A percentile compares a stretch with the other conserved stretches of the same genome.
Conservation (phyloP, 805 yeast species). For the Kuraishia floccosa region DNA sequence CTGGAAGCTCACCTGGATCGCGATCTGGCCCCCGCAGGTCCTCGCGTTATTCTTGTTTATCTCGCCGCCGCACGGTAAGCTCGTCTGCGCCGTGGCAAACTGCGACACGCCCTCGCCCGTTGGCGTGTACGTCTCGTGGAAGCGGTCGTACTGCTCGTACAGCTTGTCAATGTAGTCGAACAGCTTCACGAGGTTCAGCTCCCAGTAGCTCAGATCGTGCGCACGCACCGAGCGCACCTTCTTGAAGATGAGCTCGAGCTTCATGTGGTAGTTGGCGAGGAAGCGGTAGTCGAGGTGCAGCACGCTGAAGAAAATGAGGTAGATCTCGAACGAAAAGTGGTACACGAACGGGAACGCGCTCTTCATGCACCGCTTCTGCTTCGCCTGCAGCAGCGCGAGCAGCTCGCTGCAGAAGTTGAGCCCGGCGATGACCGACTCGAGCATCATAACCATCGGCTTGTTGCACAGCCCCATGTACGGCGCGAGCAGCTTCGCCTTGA, state of each 20-base stretch:
- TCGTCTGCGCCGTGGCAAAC: too few species aligned
- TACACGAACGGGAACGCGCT: slow-evolving; percentile 1
- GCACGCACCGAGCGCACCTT: not conserved
- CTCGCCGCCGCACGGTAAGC: too few species aligned
- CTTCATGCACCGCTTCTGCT: slow-evolving; percentile 1
- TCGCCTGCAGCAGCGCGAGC: not conserved
- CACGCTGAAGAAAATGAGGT: not conserved
- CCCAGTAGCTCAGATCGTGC: not conserved
- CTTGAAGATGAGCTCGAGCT: not conserved
- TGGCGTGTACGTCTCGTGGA: too few species aligned
- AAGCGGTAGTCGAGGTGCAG: slow-evolving; percentile 2
- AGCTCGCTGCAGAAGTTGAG: slow-evolving; percentile 1
- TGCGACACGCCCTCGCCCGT: too few species aligned
- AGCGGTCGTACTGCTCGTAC: not conserved
- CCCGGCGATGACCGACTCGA: slow-evolving; percentile 1
- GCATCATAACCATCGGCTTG: not conserved
- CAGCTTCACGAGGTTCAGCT: not conserved
- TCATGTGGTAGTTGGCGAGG: not conserved
- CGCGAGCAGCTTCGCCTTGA: not conserved
- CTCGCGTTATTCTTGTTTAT: too few species aligned
- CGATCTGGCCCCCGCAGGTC: too few species aligned
- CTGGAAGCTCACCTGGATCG: too few species aligned
- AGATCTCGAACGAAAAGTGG: not conserved
- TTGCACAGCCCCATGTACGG: not conserved
- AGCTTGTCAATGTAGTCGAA: not conserved